phyloP scores from a whole-genome alignment of 805 yeast species.

The Hanseniaspora guilliermondii region DNA sequence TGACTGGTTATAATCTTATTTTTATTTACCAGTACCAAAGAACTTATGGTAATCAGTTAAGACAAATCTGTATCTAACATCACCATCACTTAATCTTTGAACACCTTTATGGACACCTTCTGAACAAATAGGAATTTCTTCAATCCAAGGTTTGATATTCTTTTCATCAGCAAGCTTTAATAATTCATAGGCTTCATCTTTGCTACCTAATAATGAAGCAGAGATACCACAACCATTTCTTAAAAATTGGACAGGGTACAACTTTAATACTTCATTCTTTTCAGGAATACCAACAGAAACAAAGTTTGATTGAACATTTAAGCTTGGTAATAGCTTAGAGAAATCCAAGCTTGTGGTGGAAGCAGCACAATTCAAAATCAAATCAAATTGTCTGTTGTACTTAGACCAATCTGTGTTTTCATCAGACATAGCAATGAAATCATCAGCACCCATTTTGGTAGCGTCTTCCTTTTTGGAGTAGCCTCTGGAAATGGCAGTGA shows the following conservation, averaged over 20 bases:
- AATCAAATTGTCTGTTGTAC: constrained; percentile 29
- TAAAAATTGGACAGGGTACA: constrained; percentile 43
- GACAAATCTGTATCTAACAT: constrained; percentile 53
- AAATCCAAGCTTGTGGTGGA: constrained; percentile 40
- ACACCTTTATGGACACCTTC: constrained; percentile 44
- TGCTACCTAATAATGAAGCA: constrained; percentile 49
- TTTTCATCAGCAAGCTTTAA: constrained; percentile 50
- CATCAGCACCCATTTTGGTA: constrained; percentile 33
- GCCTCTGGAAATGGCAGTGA: constrained; percentile 36
- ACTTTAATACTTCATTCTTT: constrained; percentile 29
- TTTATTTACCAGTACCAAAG: constrained; percentile 25
- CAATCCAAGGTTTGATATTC: constrained; percentile 50
- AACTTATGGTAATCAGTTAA: constrained; percentile 40
- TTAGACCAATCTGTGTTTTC: constrained; percentile 29
- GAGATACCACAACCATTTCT: constrained; percentile 40
- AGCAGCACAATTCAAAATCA: constrained; percentile 35
- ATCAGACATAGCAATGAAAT: constrained; percentile 38
- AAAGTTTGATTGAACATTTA: constrained; percentile 48
- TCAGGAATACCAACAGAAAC: constrained; percentile 60
- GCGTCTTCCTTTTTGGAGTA: constrained; percentile 34
- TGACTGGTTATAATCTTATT: too few species aligned
- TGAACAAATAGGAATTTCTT: constrained; percentile 42
- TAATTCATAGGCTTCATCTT: constrained; percentile 54
- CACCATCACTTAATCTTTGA: constrained; percentile 41
- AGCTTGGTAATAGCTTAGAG: constrained; percentile 34